Evolutionary conservation across 192 early-diverging fungal genomes (phyloP), one percentile per base, ranked within the genome.

Genomic region (Coemansia sp.): DNA sequence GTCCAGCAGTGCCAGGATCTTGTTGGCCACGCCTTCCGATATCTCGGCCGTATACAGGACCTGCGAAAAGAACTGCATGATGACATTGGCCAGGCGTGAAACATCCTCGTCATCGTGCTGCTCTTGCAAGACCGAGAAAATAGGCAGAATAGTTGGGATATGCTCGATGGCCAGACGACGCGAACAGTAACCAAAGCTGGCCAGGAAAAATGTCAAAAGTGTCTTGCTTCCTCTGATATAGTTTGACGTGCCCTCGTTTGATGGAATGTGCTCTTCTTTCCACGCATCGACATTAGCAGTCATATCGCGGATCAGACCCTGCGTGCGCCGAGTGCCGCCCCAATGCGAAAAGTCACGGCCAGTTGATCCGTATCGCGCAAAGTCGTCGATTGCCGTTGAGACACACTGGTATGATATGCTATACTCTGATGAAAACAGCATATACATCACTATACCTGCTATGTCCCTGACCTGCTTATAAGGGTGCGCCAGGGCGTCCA

Each of bases 381-480:
- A 36, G 16, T 76, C 79, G 10, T 72, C 74, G 3, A 82, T 56
- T 4, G 89, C 72, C 7, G 60, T 63, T 0, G 70, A 40, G 0
- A 87, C 89, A 22, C 64, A 69, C 12, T 77, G 38, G 38, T 83
- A 84, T 4, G 87, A 86, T 10, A 89, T 87, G 22, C 87, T 75
- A 61, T 87, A 89, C 60, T 86, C 82, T 1, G 86, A 62, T 34
- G 89, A 86, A 33, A 87, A 77, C 14, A 88, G 61, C 63, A 85
- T 84, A 60, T 92, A 89, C 60, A 96, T 87, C 54, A 87, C 80
- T 7, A 79, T 80, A 28, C 93, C 95, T 5, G 95, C 67, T 16
- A 85, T 75, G 59, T 94, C 90, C 4, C 96, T 86, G 25, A 97
- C 93, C 73, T 95, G 93, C 64, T 96, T 88, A 80, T 97, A 98